Evolutionary conservation across 495 filamentous ascomycete species (phyloP), one percentile per base, ranked within the genome.

Genomic region (Penicillium coprophilum): DNA sequence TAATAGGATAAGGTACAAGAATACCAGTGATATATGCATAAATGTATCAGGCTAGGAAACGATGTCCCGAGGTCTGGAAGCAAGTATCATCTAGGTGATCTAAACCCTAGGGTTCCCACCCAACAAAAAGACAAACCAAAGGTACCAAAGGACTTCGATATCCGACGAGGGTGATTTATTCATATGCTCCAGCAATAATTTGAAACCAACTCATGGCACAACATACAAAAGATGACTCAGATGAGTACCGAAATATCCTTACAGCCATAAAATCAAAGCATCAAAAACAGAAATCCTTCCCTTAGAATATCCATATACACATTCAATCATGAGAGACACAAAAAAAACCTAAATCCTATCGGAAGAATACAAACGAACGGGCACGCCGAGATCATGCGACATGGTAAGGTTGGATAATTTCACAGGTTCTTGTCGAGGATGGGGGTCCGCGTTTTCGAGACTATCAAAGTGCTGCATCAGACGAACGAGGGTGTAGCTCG

Each of bases 401-500:
- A 75, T 62, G 4, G 74, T 77, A 27, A 78, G 53, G 46, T 64
- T 72, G 13, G 70, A 69, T 21, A 59, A 52, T 28, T 74, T 71
- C 0, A 66, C 36, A 11, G 75, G 75, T 31, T 70, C 61, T 8
- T 59, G 28, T 17, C 61, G 47, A 19, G 67, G 31, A 40, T 58
- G 55, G 0, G 71, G 72, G 51, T 75, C 71, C 7, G 67, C 73
- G 46, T 72, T 76, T 28, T 75, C 71, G 4, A 79, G 38, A 0
- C 57, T 63, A 40, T 85, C 82, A 64, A 85, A 94, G 36, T 75
- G 75, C 73, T 93, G 90, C 69, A 92, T 76, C 21, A 95, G 65
- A 34, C 86, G 71, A 12, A 87, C 85, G 11, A 90, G 77, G 4
- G 87, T 87, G 62, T 91, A 94, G 13, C 79, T 82, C 49, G 89